Percentiles rank a stretch among this genome's conserved stretches.
Conservation (phyloP, 73 alveolate genomes). For the Paramecium caudatum region DNA sequence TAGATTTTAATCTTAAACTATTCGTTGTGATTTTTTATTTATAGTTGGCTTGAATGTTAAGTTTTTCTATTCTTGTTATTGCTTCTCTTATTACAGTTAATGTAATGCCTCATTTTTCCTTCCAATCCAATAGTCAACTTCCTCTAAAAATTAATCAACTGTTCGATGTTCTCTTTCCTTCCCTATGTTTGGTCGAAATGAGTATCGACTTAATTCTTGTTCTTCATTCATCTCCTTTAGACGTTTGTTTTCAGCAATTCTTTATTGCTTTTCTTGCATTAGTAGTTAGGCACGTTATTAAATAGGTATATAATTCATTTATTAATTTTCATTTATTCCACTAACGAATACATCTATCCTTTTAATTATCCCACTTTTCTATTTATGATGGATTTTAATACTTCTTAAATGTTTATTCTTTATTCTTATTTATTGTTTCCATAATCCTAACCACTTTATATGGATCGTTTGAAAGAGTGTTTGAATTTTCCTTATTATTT, state of each 20-base stretch:
- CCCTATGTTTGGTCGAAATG: slow-evolving; percentile 3
- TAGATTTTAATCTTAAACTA: background rate
- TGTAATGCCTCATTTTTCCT: background rate
- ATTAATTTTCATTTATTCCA: slow-evolving; percentile 9
- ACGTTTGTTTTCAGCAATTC: background rate
- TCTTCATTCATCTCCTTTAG: background rate
- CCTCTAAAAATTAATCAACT: background rate
- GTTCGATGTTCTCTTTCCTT: slow-evolving; percentile 15
- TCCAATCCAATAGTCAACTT: slow-evolving; percentile 12
- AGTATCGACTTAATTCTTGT: background rate
- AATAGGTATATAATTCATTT: slow-evolving; percentile 29
- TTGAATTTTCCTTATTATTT: background rate
- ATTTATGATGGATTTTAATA: background rate
- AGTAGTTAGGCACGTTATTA: slow-evolving; percentile 7
- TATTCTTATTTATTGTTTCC: background rate
- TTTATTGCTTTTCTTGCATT: background rate
- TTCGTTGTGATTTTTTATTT: slow-evolving; percentile 19
- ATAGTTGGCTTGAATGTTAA: background rate
- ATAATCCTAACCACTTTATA: background rate
- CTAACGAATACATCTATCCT: slow-evolving; percentile 16
- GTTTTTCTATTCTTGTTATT: background rate
- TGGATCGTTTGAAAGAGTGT: background rate
- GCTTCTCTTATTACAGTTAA: background rate
- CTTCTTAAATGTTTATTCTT: background rate
- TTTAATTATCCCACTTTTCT: slow-evolving; percentile 23